These are phyloP conservation scores for Trichoderma virens DNA, from an alignment of 495 filamentous ascomycete species.

Conservation along the genomic window DNA sequence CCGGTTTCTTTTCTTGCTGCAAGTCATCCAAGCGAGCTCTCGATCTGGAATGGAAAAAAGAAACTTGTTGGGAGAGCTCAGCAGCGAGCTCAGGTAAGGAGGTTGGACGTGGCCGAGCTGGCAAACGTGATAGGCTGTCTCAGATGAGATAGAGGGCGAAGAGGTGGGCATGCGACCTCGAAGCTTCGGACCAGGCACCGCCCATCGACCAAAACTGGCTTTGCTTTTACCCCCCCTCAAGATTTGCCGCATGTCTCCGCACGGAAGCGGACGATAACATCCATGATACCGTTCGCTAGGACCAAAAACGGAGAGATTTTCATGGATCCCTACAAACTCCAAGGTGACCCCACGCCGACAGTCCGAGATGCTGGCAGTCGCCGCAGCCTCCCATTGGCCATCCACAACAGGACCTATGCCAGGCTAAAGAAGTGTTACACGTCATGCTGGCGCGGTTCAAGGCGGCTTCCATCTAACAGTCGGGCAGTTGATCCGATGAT, in stretches of 20 bases:
- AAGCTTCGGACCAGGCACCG: not conserved
- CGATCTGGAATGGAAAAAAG: not conserved
- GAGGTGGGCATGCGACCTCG: not conserved
- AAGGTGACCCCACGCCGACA: constrained; percentile 1
- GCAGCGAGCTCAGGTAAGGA: not conserved
- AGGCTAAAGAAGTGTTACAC: not conserved
- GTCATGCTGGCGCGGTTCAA: not conserved
- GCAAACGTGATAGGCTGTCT: not conserved
- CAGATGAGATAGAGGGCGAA: not conserved
- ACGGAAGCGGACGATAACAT: not conserved
- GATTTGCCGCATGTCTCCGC: not conserved
- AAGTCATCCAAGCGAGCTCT: not conserved
- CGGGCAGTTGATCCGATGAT: too few relatives aligned
- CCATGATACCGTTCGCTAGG: not conserved
- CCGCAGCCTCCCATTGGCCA: not conserved
- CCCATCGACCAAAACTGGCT: too few relatives aligned
- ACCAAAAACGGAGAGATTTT: not conserved
- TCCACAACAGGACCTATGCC: not conserved
- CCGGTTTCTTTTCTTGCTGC: not conserved
- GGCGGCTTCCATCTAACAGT: too few relatives aligned
- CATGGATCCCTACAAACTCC: not conserved
- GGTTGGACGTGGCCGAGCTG: not conserved
- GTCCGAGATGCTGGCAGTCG: not conserved
- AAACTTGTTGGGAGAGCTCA: too few relatives aligned
- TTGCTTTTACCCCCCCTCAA: too few relatives aligned